Evolutionary conservation across 2,329 filamentous ascomycete species (phyloP).

Genomic region (Knoxdaviesia capensis): DNA sequence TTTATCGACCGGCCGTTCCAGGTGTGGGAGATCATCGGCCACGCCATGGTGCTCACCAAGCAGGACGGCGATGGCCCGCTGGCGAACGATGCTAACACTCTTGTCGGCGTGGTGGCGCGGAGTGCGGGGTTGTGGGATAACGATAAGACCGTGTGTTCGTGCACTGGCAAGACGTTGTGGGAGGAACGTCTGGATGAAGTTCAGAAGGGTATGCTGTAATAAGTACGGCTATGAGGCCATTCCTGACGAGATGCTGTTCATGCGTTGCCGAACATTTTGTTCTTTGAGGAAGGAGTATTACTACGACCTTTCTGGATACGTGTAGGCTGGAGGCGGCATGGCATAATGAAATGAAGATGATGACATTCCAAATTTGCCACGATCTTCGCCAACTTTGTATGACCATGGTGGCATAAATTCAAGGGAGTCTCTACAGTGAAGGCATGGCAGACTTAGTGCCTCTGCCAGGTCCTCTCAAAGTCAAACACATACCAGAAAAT

Average conservation of each 20-base stretch:
- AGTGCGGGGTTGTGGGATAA: conserved; percentile 99
- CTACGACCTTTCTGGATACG: background rate
- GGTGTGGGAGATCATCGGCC: conserved; percentile 91
- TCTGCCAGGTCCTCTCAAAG: too few relatives aligned
- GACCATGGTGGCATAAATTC: too few relatives aligned
- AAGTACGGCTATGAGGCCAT: background rate
- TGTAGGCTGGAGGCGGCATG: background rate
- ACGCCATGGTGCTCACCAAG: conserved; percentile 68
- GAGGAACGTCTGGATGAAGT: conserved; percentile 86
- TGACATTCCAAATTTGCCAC: too few relatives aligned
- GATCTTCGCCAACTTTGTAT: too few relatives aligned
- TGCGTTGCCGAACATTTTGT: background rate
- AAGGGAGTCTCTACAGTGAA: too few relatives aligned
- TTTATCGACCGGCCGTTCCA: conserved; percentile 70
- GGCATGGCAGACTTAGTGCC: too few relatives aligned
- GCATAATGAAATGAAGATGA: too few relatives aligned
- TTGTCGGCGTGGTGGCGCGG: conserved; percentile 84
- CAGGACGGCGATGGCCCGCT: conserved; percentile 30
- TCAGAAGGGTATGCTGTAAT: conserved; percentile 71
- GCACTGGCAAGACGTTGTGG: conserved; percentile 95
- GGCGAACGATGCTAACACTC: conserved; percentile 61
- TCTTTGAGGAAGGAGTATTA: background rate
- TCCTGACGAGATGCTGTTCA: background rate
- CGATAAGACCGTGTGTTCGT: conserved; percentile 94
- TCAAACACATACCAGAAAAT: too few relatives aligned